A percentile compares a stretch with the other conserved stretches of the same genome.
Evolutionary conservation across 192 early-diverging fungal genomes (phyloP).

Genomic region (Mortierella alpina): DNA sequence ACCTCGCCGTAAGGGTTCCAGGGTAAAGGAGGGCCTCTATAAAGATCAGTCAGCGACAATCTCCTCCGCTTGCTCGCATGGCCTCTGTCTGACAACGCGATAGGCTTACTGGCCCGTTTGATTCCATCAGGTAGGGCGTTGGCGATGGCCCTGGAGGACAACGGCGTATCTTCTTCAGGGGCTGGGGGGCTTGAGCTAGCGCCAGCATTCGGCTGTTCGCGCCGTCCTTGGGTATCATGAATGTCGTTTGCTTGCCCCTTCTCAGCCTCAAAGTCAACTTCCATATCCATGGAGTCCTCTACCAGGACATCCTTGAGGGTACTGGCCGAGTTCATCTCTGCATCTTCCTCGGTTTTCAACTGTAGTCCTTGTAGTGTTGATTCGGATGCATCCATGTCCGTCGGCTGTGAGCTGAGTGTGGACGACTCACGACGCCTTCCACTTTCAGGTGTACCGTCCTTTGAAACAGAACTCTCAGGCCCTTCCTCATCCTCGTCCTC

Average conservation of each 20-base stretch:
- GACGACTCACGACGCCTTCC: not conserved
- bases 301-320: slow-evolving; percentile 15
- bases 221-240: slow-evolving; percentile 19
- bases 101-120: slow-evolving; percentile 43
- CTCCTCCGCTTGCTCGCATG: slow-evolving; percentile 46
- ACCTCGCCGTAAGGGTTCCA: slow-evolving; percentile 44
- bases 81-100: slow-evolving; percentile 38
- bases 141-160: slow-evolving; percentile 31
- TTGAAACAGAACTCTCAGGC: too few relatives aligned
- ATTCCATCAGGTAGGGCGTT: slow-evolving; percentile 28
- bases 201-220: not conserved
- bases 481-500: slow-evolving; percentile 26
- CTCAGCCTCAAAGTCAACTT: slow-evolving; percentile 32
- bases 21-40: slow-evolving; percentile 36
- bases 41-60: slow-evolving; percentile 23
- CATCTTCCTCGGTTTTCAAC: slow-evolving; percentile 6
- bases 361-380: not conserved
- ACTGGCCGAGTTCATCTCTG: slow-evolving; percentile 1
- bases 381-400: not conserved
- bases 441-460: not conserved
- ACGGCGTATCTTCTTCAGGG: not conserved
- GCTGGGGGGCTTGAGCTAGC: not conserved
- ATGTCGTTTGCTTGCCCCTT: slow-evolving; percentile 12
- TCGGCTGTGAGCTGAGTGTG: not conserved
- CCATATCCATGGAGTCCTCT: slow-evolving; percentile 30